phyloP scores from a whole-genome alignment of 176 grass and related monocot species.

The Elaeis guineensis region DNA sequence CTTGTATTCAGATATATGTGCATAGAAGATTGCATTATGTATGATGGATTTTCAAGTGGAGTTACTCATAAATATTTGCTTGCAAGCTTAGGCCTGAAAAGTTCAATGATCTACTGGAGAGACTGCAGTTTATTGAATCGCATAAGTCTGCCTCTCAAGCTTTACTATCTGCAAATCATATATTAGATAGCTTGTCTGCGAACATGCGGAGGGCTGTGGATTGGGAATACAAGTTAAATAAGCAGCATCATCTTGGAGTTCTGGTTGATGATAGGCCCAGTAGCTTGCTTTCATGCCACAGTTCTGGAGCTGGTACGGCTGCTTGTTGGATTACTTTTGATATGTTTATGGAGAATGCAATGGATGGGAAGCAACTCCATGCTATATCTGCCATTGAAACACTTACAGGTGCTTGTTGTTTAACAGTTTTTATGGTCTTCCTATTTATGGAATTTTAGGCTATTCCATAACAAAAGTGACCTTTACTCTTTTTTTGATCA shows the following conservation, averaged over 20 bases:
- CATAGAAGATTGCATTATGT: too few species aligned
- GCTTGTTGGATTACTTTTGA: constrained; percentile 16
- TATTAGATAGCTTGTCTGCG: background rate
- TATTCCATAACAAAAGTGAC: too few species aligned
- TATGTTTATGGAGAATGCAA: constrained; percentile 14
- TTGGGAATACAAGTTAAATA: background rate
- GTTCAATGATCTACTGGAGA: background rate
- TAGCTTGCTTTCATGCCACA: background rate
- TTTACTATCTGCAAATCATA: background rate
- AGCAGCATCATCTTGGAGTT: background rate
- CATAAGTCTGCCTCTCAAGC: background rate
- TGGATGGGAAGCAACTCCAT: constrained; percentile 2
- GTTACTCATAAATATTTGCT: background rate
- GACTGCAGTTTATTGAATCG: constrained; percentile 1
- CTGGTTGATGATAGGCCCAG: background rate
- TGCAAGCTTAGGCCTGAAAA: constrained; percentile 4
- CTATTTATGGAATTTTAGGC: too few species aligned
- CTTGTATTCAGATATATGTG: too few species aligned
- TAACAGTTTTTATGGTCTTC: too few species aligned
- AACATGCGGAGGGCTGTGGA: background rate
- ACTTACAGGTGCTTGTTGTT: constrained; percentile 4
- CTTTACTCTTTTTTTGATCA: background rate
- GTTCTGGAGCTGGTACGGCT: background rate
- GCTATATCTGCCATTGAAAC: background rate
- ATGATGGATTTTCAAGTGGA: too few species aligned